phyloP scores from a whole-genome alignment of 2,329 filamentous ascomycete species.

The Lizonia empirigonia region DNA sequence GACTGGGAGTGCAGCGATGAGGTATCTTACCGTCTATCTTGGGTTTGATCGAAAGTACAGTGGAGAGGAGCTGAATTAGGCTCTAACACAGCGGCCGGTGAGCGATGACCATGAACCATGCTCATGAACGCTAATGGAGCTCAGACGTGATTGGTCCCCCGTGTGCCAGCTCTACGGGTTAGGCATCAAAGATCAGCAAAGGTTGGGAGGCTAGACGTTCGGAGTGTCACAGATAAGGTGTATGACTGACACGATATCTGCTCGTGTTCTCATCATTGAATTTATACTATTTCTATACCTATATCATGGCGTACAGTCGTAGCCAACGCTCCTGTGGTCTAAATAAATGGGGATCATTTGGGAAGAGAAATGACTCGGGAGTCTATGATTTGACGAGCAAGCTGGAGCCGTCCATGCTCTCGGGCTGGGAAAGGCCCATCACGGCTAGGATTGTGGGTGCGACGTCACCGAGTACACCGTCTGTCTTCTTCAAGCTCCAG shows the following conservation, averaged over 20 bases:
- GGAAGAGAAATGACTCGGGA: background rate
- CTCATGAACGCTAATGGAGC: background rate
- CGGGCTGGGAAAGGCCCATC: conserved; percentile 89
- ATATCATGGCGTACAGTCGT: conserved; percentile 17
- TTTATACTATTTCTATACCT: conserved; percentile 19
- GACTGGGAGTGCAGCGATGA: background rate
- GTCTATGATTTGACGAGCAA: conserved; percentile 74
- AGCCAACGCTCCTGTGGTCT: conserved; percentile 15
- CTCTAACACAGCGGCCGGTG: too few species aligned
- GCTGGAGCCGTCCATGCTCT: conserved; percentile 88
- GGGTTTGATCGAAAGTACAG: background rate
- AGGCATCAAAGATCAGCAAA: background rate
- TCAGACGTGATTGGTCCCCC: too few species aligned
- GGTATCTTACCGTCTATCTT: background rate
- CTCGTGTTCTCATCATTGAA: too few species aligned
- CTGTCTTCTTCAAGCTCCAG: conserved; percentile 82
- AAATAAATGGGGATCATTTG: conserved; percentile 15
- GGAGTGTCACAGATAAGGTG: background rate
- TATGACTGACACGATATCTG: too few species aligned
- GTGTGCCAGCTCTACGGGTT: background rate
- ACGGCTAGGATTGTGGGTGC: conserved; percentile 89
- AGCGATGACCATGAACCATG: background rate
- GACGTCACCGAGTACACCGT: conserved; percentile 94
- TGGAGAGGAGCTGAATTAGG: background rate
- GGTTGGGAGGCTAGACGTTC: background rate